Conservation (phyloP, 768 basidiomycete species). For the Sarcomyxa edulis region DNA sequence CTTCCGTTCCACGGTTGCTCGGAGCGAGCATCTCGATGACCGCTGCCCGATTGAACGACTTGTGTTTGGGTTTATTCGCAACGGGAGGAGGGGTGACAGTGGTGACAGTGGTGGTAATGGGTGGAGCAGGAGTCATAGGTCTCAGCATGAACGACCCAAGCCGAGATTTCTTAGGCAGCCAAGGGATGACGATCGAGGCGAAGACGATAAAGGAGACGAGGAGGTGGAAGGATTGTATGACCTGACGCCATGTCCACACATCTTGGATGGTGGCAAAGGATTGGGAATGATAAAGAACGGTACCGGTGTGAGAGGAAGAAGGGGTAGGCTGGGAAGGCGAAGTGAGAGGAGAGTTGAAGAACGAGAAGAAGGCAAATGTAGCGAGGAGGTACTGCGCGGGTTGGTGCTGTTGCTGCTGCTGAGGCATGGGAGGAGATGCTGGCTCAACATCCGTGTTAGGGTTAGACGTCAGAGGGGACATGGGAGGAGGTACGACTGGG, state of each 20-base stretch:
- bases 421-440: conserved; percentile 4
- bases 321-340: conserved; percentile 29
- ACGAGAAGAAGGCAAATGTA: conserved; percentile 79
- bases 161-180: conserved; percentile 15
- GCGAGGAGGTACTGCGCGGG: conserved; percentile 72
- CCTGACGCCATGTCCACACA: conserved; percentile 44
- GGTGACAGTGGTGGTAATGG: not conserved
- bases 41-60: conserved; percentile 13
- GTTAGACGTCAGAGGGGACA: conserved; percentile 15
- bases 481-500: conserved; percentile 31
- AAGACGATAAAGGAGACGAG: conserved; percentile 61
- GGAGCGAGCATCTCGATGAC: conserved; percentile 28
- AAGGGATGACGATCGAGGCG: conserved; percentile 45
- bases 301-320: conserved; percentile 41
- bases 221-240: conserved; percentile 61
- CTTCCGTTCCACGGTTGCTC: conserved; percentile 23
- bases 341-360: conserved; percentile 73
- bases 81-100: not conserved
- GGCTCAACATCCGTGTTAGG: not conserved
- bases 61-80: not conserved
- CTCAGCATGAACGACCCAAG: not conserved
- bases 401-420: conserved; percentile 14
- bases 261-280: conserved; percentile 13
- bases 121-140: not conserved
- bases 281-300: conserved; percentile 36